Evolutionary conservation across 148 eudicot genomes (phyloP).

Genomic region (Chenopodium formosanum): DNA sequence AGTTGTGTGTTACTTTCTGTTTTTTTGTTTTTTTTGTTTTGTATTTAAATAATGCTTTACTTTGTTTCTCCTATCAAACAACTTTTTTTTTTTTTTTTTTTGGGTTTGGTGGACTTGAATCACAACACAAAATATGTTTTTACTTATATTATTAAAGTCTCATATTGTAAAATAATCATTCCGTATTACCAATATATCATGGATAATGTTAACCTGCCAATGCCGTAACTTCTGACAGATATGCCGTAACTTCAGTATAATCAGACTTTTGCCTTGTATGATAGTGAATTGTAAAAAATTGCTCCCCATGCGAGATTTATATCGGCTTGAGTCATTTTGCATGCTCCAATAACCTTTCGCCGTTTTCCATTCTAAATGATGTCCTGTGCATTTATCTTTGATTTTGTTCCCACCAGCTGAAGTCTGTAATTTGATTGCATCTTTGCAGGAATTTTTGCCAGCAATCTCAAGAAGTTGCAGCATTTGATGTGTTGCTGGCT

Average conservation of each 20-base stretch:
- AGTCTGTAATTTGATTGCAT: background rate
- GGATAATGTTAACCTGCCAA: background rate
- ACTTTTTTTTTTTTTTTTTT: no score
- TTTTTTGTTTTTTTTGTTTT: no score
- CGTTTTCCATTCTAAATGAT: background rate
- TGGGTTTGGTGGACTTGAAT: background rate
- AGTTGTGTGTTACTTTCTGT: background rate
- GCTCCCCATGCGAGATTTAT: background rate
- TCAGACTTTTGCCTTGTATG: background rate
- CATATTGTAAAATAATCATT: no score
- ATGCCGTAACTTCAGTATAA: no score
- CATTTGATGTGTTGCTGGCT: constrained; percentile 1
- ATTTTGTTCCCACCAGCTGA: background rate
- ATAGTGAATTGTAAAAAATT: background rate
- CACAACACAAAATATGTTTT: background rate
- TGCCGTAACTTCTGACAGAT: background rate
- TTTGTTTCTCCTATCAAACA: background rate
- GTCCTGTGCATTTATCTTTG: background rate
- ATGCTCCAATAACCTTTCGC: background rate
- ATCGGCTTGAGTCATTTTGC: background rate
- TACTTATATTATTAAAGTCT: no score
- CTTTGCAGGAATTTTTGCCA: background rate
- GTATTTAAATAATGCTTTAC: background rate
- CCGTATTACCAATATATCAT: background rate
- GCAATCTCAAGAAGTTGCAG: background rate